Conservation (phyloP, 805 yeast genomes). For the Lipomyces yamanashiensis region DNA sequence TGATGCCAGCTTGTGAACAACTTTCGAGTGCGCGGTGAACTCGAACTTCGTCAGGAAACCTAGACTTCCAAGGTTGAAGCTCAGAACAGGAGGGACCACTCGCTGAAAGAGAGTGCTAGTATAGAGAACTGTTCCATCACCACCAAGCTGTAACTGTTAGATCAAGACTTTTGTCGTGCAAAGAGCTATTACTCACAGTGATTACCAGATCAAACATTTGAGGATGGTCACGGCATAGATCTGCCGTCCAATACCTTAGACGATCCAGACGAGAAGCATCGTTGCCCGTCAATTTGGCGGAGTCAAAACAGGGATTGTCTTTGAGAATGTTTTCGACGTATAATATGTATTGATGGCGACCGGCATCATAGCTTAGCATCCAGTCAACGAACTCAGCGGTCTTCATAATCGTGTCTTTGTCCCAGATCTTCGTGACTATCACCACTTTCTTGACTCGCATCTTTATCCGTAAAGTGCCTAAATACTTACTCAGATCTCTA, state of each 20-base stretch:
- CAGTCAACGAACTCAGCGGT: slow-evolving; percentile 82
- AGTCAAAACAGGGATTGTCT: slow-evolving; percentile 64
- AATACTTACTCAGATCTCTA: slow-evolving; percentile 42
- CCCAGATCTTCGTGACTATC: slow-evolving; percentile 87
- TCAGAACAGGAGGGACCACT: slow-evolving; percentile 86
- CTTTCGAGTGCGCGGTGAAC: slow-evolving; percentile 46
- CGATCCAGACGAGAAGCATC: slow-evolving; percentile 53
- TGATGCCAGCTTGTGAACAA: slow-evolving; percentile 47
- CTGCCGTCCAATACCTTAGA: slow-evolving; percentile 48
- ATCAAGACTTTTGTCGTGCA: not conserved
- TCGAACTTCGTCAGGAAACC: slow-evolving; percentile 78
- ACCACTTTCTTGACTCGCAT: slow-evolving; percentile 70
- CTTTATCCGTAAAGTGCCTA: slow-evolving; percentile 50
- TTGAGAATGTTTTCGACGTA: slow-evolving; percentile 75
- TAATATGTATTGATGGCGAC: slow-evolving; percentile 48
- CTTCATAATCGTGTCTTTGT: slow-evolving; percentile 70
- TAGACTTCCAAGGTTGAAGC: slow-evolving; percentile 73
- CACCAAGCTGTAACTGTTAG: slow-evolving; percentile 63
- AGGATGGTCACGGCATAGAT: slow-evolving; percentile 44
- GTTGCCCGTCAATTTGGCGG: slow-evolving; percentile 51
- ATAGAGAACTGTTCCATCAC: slow-evolving; percentile 85
- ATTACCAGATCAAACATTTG: slow-evolving; percentile 70
- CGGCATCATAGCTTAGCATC: slow-evolving; percentile 52
- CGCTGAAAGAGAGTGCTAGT: slow-evolving; percentile 69
- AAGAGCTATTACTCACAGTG: slow-evolving; percentile 48